Conservation (phyloP, 805 yeast species). For the Brettanomyces custersianus region DNA sequence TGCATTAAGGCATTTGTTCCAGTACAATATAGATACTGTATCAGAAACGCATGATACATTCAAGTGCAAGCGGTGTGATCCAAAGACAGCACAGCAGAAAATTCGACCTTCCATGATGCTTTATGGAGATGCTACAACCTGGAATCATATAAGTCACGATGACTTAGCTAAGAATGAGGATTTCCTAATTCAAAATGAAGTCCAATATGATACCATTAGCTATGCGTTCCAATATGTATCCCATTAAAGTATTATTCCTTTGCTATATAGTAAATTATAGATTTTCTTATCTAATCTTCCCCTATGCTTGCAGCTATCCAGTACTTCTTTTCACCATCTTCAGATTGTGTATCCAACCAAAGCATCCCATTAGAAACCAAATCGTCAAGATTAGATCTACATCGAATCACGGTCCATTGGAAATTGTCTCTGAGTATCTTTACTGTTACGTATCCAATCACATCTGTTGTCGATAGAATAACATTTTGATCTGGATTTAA, state of each 20-base stretch:
- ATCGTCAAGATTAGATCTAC: conserved; percentile 58
- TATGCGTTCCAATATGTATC: conserved; percentile 92
- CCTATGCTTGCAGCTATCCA: conserved; percentile 38
- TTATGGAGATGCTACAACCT: conserved; percentile 94
- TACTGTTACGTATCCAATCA: conserved; percentile 65
- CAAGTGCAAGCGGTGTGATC: conserved; percentile 71
- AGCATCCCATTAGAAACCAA: conserved; percentile 76
- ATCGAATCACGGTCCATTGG: conserved; percentile 60
- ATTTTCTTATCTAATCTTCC: not conserved
- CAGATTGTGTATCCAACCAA: conserved; percentile 67
- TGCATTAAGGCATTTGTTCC: conserved; percentile 65
- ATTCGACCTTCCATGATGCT: conserved; percentile 75
- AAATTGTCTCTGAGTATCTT: conserved; percentile 63
- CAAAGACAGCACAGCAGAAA: conserved; percentile 45
- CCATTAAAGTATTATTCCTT: conserved; percentile 31
- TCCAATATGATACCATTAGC: conserved; percentile 56
- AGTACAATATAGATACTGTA: conserved; percentile 52
- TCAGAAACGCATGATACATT: conserved; percentile 93
- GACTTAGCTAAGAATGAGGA: conserved; percentile 65
- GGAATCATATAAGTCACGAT: conserved; percentile 80
- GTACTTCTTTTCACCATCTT: conserved; percentile 34
- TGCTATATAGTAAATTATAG: not conserved
- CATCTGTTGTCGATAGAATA: conserved; percentile 67
- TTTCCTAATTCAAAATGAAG: conserved; percentile 66
- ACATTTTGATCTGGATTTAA: conserved; percentile 59